Evolutionary conservation across 2,329 filamentous ascomycete genomes (phyloP).

Genomic region (Scedosporium minutisporum): DNA sequence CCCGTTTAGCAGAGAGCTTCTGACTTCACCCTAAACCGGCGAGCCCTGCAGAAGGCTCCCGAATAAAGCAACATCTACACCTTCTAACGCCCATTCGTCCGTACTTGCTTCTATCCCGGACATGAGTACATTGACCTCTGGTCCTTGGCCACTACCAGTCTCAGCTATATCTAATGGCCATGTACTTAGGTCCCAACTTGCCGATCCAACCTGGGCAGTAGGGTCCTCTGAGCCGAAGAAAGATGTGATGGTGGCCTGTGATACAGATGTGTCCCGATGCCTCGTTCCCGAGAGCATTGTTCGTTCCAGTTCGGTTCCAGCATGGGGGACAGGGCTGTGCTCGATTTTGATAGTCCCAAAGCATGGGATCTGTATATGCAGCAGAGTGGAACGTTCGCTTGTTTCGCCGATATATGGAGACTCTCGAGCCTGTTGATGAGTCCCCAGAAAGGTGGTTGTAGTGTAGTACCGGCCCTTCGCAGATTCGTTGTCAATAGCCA

Average conservation of each 20-base stretch:
- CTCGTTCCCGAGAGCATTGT: neutral
- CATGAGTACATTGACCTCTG: neutral
- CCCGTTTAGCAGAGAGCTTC: too few relatives aligned
- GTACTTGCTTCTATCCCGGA: neutral
- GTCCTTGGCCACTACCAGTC: too few relatives aligned
- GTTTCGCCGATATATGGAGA: neutral
- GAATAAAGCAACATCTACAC: neutral
- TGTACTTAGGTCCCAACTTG: too few relatives aligned
- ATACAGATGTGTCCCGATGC: neutral
- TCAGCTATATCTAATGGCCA: too few relatives aligned
- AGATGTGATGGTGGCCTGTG: neutral
- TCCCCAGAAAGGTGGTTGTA: neutral
- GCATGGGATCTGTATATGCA: neutral
- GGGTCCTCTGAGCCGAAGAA: neutral
- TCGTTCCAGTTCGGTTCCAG: neutral
- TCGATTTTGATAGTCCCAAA: neutral
- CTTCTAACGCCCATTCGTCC: neutral
- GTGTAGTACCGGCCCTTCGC: neutral
- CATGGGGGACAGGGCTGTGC: neutral
- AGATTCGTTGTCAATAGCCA: slow-evolving; percentile 21
- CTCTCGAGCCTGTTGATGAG: neutral
- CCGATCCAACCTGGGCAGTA: too few relatives aligned
- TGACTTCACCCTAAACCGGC: too few relatives aligned
- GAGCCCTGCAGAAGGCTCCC: neutral
- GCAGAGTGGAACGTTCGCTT: neutral